Percentiles rank a stretch among this genome's conserved stretches.
Evolutionary conservation across 257 asterid species (phyloP).

Genomic region (Solanum appendiculatum): DNA sequence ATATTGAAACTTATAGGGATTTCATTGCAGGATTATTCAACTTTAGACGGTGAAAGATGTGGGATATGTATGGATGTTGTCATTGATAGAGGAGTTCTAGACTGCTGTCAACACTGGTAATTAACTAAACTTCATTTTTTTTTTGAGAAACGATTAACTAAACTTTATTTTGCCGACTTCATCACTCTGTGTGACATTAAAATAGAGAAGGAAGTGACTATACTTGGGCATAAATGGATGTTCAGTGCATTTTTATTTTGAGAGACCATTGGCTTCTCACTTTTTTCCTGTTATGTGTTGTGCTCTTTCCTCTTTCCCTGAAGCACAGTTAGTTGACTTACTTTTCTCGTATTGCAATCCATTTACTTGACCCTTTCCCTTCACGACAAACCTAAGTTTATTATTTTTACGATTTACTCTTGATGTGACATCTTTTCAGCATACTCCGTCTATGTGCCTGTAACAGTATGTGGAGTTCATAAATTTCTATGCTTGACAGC

Average conservation of each 20-base stretch:
- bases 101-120: slow-evolving; percentile 98
- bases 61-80: slow-evolving; percentile 93
- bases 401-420: background rate
- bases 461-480: background rate
- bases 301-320: background rate
- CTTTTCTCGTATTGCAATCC: background rate
- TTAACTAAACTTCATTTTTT: slow-evolving; percentile 1
- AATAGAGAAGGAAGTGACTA: background rate
- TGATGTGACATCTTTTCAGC: background rate
- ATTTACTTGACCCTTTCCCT: background rate
- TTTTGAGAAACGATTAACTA: no score
- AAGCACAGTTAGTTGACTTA: background rate
- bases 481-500: background rate
- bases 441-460: background rate
- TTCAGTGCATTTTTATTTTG: background rate
- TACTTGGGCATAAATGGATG: background rate
- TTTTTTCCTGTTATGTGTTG: background rate
- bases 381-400: background rate
- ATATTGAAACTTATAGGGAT: background rate
- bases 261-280: background rate
- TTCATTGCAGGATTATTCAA: slow-evolving; percentile 52
- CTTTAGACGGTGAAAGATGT: slow-evolving; percentile 80
- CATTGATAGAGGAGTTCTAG: slow-evolving; percentile 89
- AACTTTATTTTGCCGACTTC: background rate
- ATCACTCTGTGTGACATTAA: background rate